Percentiles rank a stretch among this genome's conserved stretches.
phyloP scores from a whole-genome alignment of 306 rosid genomes.

The Begonia loranthoides region DNA sequence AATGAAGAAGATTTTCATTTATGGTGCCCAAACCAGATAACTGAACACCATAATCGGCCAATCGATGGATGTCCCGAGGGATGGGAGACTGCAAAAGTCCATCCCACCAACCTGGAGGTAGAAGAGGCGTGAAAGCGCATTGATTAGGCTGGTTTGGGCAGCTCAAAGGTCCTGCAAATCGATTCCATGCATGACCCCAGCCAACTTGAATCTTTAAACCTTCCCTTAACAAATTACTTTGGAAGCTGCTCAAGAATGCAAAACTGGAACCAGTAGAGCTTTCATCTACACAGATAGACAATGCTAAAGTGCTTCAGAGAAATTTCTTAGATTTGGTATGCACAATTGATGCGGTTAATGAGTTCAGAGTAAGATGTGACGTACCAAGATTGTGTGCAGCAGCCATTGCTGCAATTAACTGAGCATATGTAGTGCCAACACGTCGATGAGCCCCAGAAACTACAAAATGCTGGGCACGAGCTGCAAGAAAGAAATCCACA shows the following conservation, averaged over 20 bases:
- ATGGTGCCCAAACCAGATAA: constrained; percentile 49
- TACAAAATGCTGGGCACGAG: constrained; percentile 65
- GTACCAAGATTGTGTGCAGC: constrained; percentile 67
- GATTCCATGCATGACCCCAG: constrained; percentile 98
- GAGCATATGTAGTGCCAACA: constrained; percentile 96
- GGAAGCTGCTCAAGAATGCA: constrained; percentile 75
- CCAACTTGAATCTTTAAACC: constrained; percentile 83
- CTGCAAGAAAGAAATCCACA: constrained; percentile 92
- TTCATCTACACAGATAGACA: constrained; percentile 33
- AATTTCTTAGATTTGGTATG: too few species aligned
- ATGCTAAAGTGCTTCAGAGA: neutral
- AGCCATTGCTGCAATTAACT: constrained; percentile 78
- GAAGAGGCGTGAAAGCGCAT: constrained; percentile 81
- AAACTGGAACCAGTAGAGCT: constrained; percentile 37
- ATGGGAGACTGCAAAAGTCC: constrained; percentile 88
- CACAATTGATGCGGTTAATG: neutral
- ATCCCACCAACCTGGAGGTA: constrained; percentile 95
- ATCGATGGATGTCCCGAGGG: constrained; percentile 42
- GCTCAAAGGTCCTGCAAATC: constrained; percentile 78
- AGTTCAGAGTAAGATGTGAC: neutral
- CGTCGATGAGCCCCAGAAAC: constrained; percentile 91
- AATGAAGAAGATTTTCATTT: constrained; percentile 34
- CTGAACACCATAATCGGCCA: constrained; percentile 53
- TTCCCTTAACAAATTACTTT: constrained; percentile 48
- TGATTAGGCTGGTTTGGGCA: constrained; percentile 56